Conservation (phyloP, 2,329 filamentous ascomycete species). For the Curvularia lunata region DNA sequence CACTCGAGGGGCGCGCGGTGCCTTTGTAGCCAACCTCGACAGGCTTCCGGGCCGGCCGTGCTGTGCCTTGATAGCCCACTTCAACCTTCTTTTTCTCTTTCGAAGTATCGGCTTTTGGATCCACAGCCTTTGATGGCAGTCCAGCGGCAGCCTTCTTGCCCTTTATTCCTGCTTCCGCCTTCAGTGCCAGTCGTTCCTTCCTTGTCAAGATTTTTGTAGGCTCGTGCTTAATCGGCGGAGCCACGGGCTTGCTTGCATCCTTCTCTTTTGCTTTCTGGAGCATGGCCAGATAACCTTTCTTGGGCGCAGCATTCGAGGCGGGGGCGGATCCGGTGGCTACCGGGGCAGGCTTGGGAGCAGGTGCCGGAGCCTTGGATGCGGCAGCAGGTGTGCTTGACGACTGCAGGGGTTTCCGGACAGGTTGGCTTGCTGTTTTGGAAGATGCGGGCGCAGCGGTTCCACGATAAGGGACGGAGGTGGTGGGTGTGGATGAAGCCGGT, state of each 20-base stretch:
- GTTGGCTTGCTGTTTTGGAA: constrained; percentile 29
- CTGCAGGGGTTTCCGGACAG: constrained; percentile 35
- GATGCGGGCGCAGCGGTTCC: constrained; percentile 45
- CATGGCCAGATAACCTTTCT: constrained; percentile 77
- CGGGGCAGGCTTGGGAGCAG: constrained; percentile 29
- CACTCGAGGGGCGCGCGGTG: constrained; percentile 40
- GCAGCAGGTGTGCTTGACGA: constrained; percentile 23
- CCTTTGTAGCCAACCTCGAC: constrained; percentile 48
- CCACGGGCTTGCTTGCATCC: constrained; percentile 53
- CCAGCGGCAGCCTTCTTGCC: constrained; percentile 41
- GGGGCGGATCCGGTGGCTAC: constrained; percentile 31
- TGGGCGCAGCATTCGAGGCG: constrained; percentile 57
- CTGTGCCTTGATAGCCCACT: constrained; percentile 57
- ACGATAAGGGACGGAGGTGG: constrained; percentile 44
- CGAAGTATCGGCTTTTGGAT: constrained; percentile 32
- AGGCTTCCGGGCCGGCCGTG: constrained; percentile 49
- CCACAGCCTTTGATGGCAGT: constrained; percentile 20
- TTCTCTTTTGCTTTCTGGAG: constrained; percentile 73
- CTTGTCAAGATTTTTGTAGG: constrained; percentile 68
- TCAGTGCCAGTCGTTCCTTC: constrained; percentile 59
- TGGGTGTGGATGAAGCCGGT: constrained; percentile 28
- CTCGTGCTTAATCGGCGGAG: constrained; percentile 78
- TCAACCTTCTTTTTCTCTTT: constrained; percentile 50
- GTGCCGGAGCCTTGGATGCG: constrained; percentile 29
- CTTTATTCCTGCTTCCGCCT: constrained; percentile 52